Base-by-base conservation (phyloP, 345 rosid species). In the Excoecaria cochinchinensis region DNA sequence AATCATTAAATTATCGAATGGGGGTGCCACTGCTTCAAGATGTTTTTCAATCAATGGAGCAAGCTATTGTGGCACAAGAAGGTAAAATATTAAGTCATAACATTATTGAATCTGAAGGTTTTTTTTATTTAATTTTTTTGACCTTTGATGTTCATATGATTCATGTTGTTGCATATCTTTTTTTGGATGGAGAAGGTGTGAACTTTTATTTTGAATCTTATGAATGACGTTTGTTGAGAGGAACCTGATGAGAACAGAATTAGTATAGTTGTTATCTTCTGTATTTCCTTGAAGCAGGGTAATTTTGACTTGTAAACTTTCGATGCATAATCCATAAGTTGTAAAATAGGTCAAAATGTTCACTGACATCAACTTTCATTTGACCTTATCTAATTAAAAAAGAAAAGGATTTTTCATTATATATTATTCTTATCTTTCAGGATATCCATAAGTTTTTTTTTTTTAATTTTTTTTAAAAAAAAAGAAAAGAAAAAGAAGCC, bases 21-120 rank as follows among this genome's bases (percentile, higher is more conserved):
- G 99, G 99, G 61, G 79, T 95, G 67, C 97, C 98, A 12, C 76
- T 95, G 84, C 92, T 95, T 52, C 78, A 86, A 83, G 98, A 95
- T 88, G 87, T 93, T 46, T 75, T 95, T 46, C 89, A 87, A 24
- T 90, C 99, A 7, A 95, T 93, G 98, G 93, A 90, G 76, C 83
- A 89, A 77, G 99, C 97, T 77, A 89, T 95, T 69, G 84, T 79
- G 69, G 93, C 95, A 63, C 79, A 81, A 9, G 90, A 93, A 89
- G 98, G 99, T 91, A 87, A n/a, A n/a, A 63, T 69, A 48, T 60
- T 70, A 46, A 57, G 55, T 77, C 55, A 50, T 25, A 2, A 64
- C 1, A 44, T 44, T 8, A 44, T 22, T 70, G 16, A 24, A 64
- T 50, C 8, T 50, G 10, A 1, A 44, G 48, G 1, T 5, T 56